Conservation (phyloP, 768 basidiomycete genomes). For the Pulveroboletus frians region DNA sequence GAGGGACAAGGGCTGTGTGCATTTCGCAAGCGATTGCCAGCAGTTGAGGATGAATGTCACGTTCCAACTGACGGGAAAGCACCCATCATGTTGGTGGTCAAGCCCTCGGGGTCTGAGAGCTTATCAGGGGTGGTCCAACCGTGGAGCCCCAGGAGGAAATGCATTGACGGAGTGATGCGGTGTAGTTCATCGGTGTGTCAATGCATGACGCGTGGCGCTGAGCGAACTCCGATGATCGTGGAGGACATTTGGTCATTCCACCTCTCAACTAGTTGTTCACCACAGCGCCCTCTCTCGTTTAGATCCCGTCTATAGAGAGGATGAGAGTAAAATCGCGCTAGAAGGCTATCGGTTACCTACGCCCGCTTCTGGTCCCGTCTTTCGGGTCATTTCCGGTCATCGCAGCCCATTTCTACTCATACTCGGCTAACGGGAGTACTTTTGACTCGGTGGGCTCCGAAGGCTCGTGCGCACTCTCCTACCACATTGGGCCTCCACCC, state of each 20-base stretch:
- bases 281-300: slow-evolving; percentile 1
- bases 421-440: background rate
- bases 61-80: background rate
- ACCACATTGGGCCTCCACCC: background rate
- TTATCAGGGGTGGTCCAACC: too few relatives aligned
- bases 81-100: background rate
- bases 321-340: slow-evolving; percentile 4
- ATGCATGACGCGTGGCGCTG: background rate
- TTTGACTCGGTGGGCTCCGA: too few relatives aligned
- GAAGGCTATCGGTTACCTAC: slow-evolving; percentile 17
- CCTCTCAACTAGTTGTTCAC: slow-evolving; percentile 4
- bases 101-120: background rate
- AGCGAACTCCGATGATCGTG: slow-evolving; percentile 7
- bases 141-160: background rate
- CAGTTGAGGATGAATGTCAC: background rate
- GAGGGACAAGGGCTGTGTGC: too few relatives aligned
- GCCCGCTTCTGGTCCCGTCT: too few relatives aligned
- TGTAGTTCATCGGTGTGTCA: background rate
- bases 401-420: background rate
- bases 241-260: slow-evolving; percentile 12
- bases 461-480: background rate
- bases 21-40: too few relatives aligned
- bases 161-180: background rate
- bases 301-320: slow-evolving; percentile 4
- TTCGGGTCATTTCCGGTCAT: background rate